phyloP scores from a whole-genome alignment of 169 alveolate genomes.

The Perkinsus olseni region DNA sequence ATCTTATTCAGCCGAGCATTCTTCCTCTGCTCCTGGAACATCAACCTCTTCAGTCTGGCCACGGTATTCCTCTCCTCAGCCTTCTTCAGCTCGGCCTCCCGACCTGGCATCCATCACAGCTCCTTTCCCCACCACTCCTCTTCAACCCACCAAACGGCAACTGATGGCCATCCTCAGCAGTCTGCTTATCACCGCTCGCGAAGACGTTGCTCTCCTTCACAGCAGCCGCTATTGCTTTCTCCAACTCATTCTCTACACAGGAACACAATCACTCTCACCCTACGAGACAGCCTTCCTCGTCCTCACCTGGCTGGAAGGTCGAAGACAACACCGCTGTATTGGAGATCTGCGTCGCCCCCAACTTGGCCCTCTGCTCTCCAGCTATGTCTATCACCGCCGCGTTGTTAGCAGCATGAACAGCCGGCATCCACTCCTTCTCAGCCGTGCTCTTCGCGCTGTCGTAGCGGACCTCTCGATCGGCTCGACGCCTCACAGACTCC shows the following conservation, averaged over 20 bases:
- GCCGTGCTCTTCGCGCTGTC: background rate
- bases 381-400: background rate
- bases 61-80: conserved; percentile 24
- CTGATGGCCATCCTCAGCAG: background rate
- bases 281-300: too few species aligned
- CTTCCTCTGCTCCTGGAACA: conserved; percentile 31
- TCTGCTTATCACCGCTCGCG: background rate
- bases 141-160: background rate
- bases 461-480: background rate
- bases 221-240: background rate
- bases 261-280: background rate
- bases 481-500: background rate
- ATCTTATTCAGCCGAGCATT: conserved; percentile 18
- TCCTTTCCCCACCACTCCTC: background rate
- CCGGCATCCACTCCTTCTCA: background rate
- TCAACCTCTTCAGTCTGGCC: conserved; percentile 27
- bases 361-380: background rate
- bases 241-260: background rate
- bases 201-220: background rate
- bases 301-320: background rate
- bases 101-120: conserved; percentile 55
- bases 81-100: conserved; percentile 11
- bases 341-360: background rate
- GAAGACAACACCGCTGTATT: background rate
- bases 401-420: background rate